Evolutionary conservation across 345 rosid genomes (phyloP), one percentile per base, ranked within the genome.

Genomic region (Gynandropsis gynandra): DNA sequence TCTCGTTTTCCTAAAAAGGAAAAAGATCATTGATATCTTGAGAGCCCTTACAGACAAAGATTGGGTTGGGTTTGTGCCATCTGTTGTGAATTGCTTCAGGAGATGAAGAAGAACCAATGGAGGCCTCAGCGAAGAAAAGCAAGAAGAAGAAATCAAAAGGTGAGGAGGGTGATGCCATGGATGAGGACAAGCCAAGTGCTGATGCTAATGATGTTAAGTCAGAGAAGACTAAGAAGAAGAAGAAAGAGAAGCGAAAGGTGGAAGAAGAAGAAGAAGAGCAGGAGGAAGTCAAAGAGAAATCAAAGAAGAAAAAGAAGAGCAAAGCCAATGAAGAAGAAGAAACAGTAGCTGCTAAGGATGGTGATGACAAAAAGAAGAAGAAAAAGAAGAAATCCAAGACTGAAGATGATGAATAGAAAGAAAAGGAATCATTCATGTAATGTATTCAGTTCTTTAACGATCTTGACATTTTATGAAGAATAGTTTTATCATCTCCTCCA

Each of bases 221-320:
- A n/a, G n/a, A n/a, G n/a, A n/a, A 80, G 71, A 75, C 72, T 57
- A 59, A 59, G 60, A 78, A 80, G 45, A 78, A 78, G 72, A 73
- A 76, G 44, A 74, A 72, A 69, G 62, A 71, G 62, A 76, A 73
- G 61, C 59, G 52, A 21, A 76, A 72, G 61, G 43, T 49, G 36
- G 58, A 57, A 24, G 24, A 47, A 13, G 69, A 66, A 40, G 38
- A 57, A 7, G 24, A 61, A 24, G 60, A 47, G 7, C 46, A 50
- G 15, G 73, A 68, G 29, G 31, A 53, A n/a, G 46, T 47, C 9
- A 62, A 65, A 1, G 77, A 64, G 29, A 60, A 47, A 17, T 47
- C 56, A 11, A 67, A 65, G 40, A 60, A 74, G 65, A 58, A 69
- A 74, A 35, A 75, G 79, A 49, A 56, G 52, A 55, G 35, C 69